A percentile compares a stretch with the other conserved stretches of the same genome.
phyloP scores from a whole-genome alignment of 805 yeast genomes.

The Myxozyma nipponensis region DNA sequence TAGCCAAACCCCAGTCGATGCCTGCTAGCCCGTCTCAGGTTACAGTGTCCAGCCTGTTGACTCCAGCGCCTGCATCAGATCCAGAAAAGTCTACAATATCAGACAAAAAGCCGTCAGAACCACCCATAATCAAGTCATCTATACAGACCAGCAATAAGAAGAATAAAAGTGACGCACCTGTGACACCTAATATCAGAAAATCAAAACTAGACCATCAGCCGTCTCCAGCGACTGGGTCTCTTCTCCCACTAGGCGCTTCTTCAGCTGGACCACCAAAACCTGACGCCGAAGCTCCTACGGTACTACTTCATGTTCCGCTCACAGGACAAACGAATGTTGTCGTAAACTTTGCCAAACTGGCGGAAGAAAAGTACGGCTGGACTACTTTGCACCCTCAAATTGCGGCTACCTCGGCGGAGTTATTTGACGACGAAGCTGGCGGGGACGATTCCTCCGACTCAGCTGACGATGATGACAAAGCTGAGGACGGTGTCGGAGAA shows the following conservation, averaged over 20 bases:
- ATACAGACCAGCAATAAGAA: background rate
- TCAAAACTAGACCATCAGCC: background rate
- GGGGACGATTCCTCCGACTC: slow-evolving; percentile 42
- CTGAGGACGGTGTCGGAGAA: slow-evolving; percentile 36
- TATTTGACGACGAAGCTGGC: slow-evolving; percentile 48
- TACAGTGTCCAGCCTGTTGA: slow-evolving; percentile 7
- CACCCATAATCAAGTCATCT: background rate
- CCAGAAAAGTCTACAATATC: too few species aligned
- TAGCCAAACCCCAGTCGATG: background rate
- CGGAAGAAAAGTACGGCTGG: slow-evolving; percentile 85
- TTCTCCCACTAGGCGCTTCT: background rate
- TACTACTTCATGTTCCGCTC: slow-evolving; percentile 27
- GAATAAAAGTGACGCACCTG: background rate
- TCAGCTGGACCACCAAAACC: background rate
- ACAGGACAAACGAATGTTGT: slow-evolving; percentile 43
- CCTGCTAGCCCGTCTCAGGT: background rate
- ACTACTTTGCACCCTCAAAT: slow-evolving; percentile 33
- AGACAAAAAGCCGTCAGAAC: background rate
- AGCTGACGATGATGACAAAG: slow-evolving; percentile 26
- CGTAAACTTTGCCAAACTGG: slow-evolving; percentile 65
- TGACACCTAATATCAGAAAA: slow-evolving; percentile 6
- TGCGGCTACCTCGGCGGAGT: slow-evolving; percentile 25
- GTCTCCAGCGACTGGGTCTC: background rate
- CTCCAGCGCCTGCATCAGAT: too few species aligned
- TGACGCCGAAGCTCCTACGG: slow-evolving; percentile 14